Conservation (phyloP, 306 rosid species). For the Pyrus communis region DNA sequence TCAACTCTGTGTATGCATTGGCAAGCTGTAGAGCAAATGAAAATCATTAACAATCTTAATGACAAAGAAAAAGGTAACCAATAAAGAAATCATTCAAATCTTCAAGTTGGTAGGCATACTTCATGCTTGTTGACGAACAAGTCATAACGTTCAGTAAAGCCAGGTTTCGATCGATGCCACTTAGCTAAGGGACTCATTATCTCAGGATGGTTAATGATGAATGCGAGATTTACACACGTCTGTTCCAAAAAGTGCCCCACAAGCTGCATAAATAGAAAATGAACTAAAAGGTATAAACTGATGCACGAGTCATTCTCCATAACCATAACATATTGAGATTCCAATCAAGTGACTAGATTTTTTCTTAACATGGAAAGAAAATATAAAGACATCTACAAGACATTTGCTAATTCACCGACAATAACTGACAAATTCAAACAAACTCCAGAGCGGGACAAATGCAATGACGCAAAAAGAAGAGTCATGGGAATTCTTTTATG, state of each 20-base stretch:
- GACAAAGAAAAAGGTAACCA: not conserved
- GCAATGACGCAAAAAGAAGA: too few species aligned
- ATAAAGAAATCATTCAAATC: not conserved
- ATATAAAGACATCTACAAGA: too few species aligned
- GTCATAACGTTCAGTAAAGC: conserved; percentile 87
- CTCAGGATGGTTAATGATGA: conserved; percentile 81
- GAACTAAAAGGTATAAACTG: not conserved
- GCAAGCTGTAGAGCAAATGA: conserved; percentile 46
- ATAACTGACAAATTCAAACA: too few species aligned
- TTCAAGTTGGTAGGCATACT: conserved; percentile 27
- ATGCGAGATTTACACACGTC: conserved; percentile 74
- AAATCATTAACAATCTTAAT: conserved; percentile 1
- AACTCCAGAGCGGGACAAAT: too few species aligned
- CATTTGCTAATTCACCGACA: too few species aligned
- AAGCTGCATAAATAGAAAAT: conserved; percentile 49
- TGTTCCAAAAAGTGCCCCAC: conserved; percentile 93
- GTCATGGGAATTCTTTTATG: too few species aligned
- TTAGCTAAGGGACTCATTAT: conserved; percentile 94
- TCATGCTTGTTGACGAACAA: conserved; percentile 77
- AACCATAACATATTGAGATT: not conserved
- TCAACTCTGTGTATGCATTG: conserved; percentile 90
- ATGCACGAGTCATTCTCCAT: not conserved
- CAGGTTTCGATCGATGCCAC: conserved; percentile 79
- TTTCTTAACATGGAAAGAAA: too few species aligned
- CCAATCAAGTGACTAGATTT: not conserved